Percentiles rank a stretch among this genome's conserved stretches.
Evolutionary conservation across 257 asterid species (phyloP).

Genomic region (Nemophila menziesii): DNA sequence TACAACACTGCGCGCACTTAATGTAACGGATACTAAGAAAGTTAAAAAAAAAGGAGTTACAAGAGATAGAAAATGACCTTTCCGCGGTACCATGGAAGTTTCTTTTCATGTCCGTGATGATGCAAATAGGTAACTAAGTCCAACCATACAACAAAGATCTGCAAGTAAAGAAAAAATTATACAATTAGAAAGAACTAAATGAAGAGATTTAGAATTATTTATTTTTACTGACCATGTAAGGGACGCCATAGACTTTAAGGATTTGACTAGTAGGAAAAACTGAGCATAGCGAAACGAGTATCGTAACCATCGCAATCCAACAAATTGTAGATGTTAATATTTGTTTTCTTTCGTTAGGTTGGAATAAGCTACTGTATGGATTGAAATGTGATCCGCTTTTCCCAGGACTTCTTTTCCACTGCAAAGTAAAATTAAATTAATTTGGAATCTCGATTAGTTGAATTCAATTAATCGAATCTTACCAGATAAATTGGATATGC

Average conservation of each 20-base stretch:
- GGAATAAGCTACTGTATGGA: slow-evolving; percentile 62
- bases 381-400: slow-evolving; percentile 87
- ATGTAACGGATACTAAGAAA: too few relatives aligned
- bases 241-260: slow-evolving; percentile 57
- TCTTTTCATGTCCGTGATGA: slow-evolving; percentile 72
- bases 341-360: slow-evolving; percentile 39
- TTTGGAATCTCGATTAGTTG: background rate
- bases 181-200: background rate
- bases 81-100: slow-evolving; percentile 90
- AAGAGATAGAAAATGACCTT: slow-evolving; percentile 27
- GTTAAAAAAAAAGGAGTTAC: background rate
- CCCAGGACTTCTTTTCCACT: slow-evolving; percentile 85
- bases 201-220: background rate
- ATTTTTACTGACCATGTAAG: slow-evolving; percentile 50
- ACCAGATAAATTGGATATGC: slow-evolving; percentile 39
- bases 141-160: slow-evolving; percentile 78
- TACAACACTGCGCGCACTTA: too few relatives aligned
- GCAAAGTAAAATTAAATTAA: background rate
- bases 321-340: slow-evolving; percentile 58
- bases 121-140: slow-evolving; percentile 74
- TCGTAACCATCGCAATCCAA: slow-evolving; percentile 53
- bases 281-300: slow-evolving; percentile 28
- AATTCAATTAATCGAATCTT: background rate
- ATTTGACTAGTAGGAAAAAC: slow-evolving; percentile 34
- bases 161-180: slow-evolving; percentile 1